These are phyloP conservation scores for Boletus subcaerulescens DNA, from an alignment of 768 basidiomycete genomes.

Conservation along the genomic window DNA sequence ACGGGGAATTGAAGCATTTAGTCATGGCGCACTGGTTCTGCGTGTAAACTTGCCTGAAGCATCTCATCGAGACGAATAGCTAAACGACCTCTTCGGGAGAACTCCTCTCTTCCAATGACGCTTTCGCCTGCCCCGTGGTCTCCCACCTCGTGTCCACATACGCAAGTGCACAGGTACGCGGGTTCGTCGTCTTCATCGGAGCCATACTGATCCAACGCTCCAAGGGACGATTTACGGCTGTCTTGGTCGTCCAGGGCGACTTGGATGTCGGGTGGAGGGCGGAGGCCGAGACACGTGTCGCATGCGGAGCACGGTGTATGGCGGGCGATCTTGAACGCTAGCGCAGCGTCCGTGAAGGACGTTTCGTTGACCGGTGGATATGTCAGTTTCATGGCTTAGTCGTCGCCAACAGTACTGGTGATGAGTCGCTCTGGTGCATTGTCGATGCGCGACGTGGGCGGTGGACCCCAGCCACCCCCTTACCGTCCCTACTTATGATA, in stretches of 20 bases:
- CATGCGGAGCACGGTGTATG: constrained; percentile 73
- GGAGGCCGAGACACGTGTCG: constrained; percentile 63
- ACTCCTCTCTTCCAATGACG: constrained; percentile 58
- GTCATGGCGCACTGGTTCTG: constrained; percentile 1
- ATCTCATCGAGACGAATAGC: constrained; percentile 81
- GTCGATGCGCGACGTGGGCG: too few species aligned
- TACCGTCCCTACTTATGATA: not conserved
- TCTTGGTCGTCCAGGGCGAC: constrained; percentile 53
- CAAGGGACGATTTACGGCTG: constrained; percentile 45
- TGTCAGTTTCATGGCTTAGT: constrained; percentile 51
- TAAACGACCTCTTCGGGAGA: constrained; percentile 66
- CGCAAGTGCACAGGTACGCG: constrained; percentile 58
- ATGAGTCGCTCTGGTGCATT: too few species aligned
- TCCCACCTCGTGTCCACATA: constrained; percentile 63
- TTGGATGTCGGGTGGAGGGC: constrained; percentile 55
- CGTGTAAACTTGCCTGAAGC: constrained; percentile 53
- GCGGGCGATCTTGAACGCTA: constrained; percentile 77
- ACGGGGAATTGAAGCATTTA: constrained; percentile 12
- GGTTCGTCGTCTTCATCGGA: constrained; percentile 66
- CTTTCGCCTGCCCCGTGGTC: constrained; percentile 67
- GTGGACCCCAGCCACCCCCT: constrained; percentile 10
- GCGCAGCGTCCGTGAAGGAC: constrained; percentile 46
- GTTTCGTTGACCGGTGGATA: constrained; percentile 64
- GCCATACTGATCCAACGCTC: constrained; percentile 60
- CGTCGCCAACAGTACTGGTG: not conserved